A percentile compares a stretch with the other conserved stretches of the same genome.
These are phyloP conservation scores for Gaultheria prostrata DNA, from an alignment of 148 eudicot species.

Conservation along the genomic window DNA sequence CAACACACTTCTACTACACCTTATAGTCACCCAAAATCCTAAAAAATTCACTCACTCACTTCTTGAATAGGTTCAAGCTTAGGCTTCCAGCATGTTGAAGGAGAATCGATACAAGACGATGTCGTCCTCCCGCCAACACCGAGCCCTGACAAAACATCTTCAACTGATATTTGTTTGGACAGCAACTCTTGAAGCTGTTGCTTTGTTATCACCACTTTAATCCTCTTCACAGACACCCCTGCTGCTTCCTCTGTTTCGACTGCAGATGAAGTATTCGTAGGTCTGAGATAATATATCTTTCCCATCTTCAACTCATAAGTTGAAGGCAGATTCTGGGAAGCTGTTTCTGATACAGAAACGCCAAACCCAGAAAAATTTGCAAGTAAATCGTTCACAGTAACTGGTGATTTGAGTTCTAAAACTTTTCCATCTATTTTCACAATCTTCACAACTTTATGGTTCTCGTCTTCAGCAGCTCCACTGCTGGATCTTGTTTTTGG, in stretches of 20 bases:
- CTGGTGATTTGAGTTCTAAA: slow-evolving; percentile 43
- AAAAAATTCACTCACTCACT: slow-evolving; percentile 17
- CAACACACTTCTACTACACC: background rate
- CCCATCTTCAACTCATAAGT: slow-evolving; percentile 42
- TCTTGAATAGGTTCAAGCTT: slow-evolving; percentile 51
- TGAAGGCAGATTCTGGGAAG: slow-evolving; percentile 41
- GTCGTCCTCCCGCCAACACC: slow-evolving; percentile 2
- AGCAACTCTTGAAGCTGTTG: slow-evolving; percentile 52
- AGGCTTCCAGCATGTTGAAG: slow-evolving; percentile 24
- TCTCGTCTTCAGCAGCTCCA: slow-evolving; percentile 6
- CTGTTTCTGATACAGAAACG: slow-evolving; percentile 40
- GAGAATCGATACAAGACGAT: slow-evolving; percentile 6
- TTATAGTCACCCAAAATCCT: background rate
- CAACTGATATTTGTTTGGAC: slow-evolving; percentile 28
- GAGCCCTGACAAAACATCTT: slow-evolving; percentile 24
- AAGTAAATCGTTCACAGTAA: slow-evolving; percentile 40
- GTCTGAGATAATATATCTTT: slow-evolving; percentile 40
- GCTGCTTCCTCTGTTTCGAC: background rate
- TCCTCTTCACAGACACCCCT: slow-evolving; percentile 35
- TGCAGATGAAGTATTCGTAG: background rate
- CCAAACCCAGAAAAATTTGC: slow-evolving; percentile 27
- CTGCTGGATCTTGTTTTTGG: background rate
- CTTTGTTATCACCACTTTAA: slow-evolving; percentile 63
- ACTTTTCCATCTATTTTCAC: slow-evolving; percentile 50
- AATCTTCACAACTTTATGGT: slow-evolving; percentile 32